Evolutionary conservation across 2,329 filamentous ascomycete species (phyloP).

Genomic region (Rhynchosporium graminicola): DNA sequence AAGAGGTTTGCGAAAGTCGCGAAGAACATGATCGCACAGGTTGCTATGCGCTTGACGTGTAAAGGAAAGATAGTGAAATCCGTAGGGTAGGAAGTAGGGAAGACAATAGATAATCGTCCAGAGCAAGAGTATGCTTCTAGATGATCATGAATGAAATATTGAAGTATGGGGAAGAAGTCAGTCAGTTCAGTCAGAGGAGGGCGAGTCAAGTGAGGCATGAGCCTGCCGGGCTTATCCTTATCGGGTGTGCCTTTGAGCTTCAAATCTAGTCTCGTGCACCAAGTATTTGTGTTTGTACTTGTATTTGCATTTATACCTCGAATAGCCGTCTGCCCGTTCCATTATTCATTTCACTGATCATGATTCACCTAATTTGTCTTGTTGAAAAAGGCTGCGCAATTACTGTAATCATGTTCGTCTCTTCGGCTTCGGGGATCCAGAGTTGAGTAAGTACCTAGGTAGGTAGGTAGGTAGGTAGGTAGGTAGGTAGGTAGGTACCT

Average conservation of each 20-base stretch:
- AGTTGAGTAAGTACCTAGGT: not conserved
- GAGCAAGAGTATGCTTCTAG: not conserved
- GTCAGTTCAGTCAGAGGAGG: not conserved
- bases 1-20: slow-evolving; percentile 75
- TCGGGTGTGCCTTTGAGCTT: slow-evolving; percentile 12
- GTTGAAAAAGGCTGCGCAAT: not conserved
- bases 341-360: not conserved
- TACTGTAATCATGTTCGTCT: not conserved
- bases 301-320: slow-evolving; percentile 1
- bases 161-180: not conserved
- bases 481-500: not conserved
- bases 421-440: not conserved
- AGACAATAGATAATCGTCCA: not conserved
- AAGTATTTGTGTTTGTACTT: no score
- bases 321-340: slow-evolving; percentile 14
- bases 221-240: slow-evolving; percentile 4
- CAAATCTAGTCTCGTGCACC: slow-evolving; percentile 15
- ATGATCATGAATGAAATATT: not conserved
- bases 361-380: not conserved
- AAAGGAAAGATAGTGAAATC: not conserved
- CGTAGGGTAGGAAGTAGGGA: not conserved
- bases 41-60: not conserved
- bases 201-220: not conserved
- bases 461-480: not conserved
- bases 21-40: slow-evolving; percentile 58